These are phyloP conservation scores for Gleditsia sinensis DNA, from an alignment of 306 rosid species.

Conservation along the genomic window DNA sequence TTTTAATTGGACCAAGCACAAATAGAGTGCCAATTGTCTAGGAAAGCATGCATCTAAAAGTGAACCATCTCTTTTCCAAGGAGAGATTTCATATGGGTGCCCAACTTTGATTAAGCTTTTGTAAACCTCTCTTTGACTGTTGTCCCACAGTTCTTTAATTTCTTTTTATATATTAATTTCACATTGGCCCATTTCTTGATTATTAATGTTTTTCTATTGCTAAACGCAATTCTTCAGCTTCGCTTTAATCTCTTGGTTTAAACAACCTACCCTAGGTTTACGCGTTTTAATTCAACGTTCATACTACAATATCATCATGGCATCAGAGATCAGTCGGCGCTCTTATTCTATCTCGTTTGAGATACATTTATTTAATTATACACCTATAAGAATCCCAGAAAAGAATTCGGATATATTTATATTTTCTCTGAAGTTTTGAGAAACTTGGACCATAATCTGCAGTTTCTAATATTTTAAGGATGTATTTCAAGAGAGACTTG, in stretches of 20 bases:
- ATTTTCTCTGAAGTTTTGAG: conserved; percentile 39
- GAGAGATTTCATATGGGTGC: conserved; percentile 24
- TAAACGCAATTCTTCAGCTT: conserved; percentile 27
- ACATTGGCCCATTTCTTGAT: conserved; percentile 31
- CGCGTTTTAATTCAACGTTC: conserved; percentile 29
- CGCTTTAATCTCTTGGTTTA: conserved; percentile 39
- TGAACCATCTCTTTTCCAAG: conserved; percentile 31
- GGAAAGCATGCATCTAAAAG: conserved; percentile 22
- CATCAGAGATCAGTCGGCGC: conserved; percentile 29
- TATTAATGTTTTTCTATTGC: conserved; percentile 24
- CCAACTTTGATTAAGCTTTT: conserved; percentile 41
- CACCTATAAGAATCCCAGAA: conserved; percentile 39
- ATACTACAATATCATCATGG: conserved; percentile 36
- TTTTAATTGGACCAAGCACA: conserved; percentile 24
- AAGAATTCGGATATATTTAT: conserved; percentile 32
- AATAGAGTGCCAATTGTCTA: conserved; percentile 30
- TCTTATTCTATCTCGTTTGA: not conserved
- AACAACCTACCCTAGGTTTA: conserved; percentile 38
- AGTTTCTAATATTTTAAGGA: conserved; percentile 13
- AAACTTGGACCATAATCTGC: conserved; percentile 32
- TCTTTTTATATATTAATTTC: conserved; percentile 13
- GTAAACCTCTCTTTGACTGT: conserved; percentile 38
- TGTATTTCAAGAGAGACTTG: not conserved
- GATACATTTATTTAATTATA: conserved; percentile 26
- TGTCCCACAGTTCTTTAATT: conserved; percentile 12